These are phyloP conservation scores for Oryza punctata DNA, from an alignment of 176 grass and related monocot genomes.

Conservation along the genomic window DNA sequence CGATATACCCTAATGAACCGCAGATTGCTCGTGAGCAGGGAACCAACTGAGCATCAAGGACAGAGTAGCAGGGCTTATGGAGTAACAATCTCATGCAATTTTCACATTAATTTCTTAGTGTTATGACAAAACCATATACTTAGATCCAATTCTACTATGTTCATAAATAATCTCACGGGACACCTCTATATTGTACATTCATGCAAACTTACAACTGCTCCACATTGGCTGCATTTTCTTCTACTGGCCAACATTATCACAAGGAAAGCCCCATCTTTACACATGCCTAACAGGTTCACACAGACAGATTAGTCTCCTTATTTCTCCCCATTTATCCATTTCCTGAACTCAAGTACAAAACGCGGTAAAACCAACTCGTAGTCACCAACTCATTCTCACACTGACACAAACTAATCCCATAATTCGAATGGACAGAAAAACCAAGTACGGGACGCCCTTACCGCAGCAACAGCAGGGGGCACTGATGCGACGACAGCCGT, in stretches of 20 bases:
- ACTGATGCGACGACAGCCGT: slow-evolving; percentile 43
- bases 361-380: not conserved
- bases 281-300: not conserved
- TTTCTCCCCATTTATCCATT: not conserved
- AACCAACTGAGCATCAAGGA: not conserved
- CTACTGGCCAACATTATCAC: not conserved
- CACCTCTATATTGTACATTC: not conserved
- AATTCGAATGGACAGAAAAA: not conserved
- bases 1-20: not conserved
- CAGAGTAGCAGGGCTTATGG: not conserved
- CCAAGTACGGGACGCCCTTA: slow-evolving; percentile 17
- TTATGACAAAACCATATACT: not conserved
- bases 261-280: not conserved
- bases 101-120: not conserved
- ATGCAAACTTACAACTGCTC: not conserved
- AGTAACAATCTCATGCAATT: not conserved
- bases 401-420: not conserved
- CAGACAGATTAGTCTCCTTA: not conserved
- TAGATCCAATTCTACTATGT: not conserved
- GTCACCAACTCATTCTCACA: not conserved
- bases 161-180: not conserved
- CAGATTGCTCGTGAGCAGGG: not conserved
- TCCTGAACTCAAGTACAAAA: not conserved
- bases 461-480: slow-evolving; percentile 38
- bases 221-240: not conserved